Percentiles rank a stretch among this genome's conserved stretches.
These are phyloP conservation scores for Flaveria ramosissima DNA, from an alignment of 129 eudicot genomes.

Conservation along the genomic window DNA sequence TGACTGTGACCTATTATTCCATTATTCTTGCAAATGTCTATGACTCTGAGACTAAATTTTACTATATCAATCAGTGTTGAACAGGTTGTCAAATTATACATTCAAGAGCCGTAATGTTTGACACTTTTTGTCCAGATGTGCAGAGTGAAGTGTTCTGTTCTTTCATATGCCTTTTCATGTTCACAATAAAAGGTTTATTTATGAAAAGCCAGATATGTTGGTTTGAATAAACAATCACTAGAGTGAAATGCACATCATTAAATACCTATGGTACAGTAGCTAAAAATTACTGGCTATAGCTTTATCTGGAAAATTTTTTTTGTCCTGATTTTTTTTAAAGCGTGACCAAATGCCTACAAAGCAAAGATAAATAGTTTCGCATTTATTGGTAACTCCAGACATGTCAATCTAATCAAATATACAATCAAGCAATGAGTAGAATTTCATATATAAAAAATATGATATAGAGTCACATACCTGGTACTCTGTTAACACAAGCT, in stretches of 20 bases:
- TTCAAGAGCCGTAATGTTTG: background rate
- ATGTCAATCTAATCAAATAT: constrained; percentile 3
- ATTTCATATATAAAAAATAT: background rate
- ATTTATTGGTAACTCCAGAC: background rate
- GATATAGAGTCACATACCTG: constrained; percentile 51
- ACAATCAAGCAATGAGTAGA: constrained; percentile 2
- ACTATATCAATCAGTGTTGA: background rate
- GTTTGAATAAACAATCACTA: background rate
- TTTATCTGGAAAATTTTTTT: background rate
- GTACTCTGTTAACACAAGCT: constrained; percentile 95
- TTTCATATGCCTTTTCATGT: background rate
- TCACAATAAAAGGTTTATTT: background rate
- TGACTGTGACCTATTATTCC: background rate
- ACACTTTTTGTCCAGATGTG: background rate
- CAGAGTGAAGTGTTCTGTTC: background rate
- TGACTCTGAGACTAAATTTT: background rate
- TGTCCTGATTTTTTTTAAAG: background rate
- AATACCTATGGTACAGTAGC: background rate
- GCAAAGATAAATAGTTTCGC: background rate
- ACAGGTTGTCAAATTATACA: background rate
- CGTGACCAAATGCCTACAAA: background rate
- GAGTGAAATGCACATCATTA: no score
- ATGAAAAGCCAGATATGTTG: background rate
- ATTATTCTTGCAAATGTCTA: background rate
- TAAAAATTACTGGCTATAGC: background rate